Base-by-base conservation (phyloP, 495 filamentous ascomycete species). In the Hypoxylon subgilvum region DNA sequence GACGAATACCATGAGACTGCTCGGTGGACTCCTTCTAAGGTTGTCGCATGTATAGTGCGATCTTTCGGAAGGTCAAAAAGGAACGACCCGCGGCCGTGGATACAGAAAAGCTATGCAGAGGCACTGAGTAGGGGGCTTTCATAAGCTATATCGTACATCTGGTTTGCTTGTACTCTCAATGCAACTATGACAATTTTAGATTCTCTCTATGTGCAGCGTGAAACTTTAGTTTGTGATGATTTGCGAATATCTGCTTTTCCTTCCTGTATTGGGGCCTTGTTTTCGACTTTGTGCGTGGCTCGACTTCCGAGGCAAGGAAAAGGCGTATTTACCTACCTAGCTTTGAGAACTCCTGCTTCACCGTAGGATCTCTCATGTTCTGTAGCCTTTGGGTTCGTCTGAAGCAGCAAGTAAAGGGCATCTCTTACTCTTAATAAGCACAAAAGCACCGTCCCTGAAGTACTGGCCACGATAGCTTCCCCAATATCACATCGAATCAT, bases 61-160 rank as follows among this genome's bases (percentile, higher is more conserved):
- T 50, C 50, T 50, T 53, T 41, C 36, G 63, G 40, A 51, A 61
- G 64, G 51, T 63, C 59, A 43, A 43, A 48, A 65, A 61, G 61
- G 54, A 67, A 65, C 61, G 57, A 65, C 35, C 50, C 63, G 57
- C 51, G 53, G 61, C 65, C 53, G 57, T 65, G 67, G 65, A 63
- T 65, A 68, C 57, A 63, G 46, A 68, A 65, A 68, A 65, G 67
- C 57, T 63, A 55, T 50, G 61, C 50, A 68, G 63, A 65, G 50
- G 54, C 61, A 68, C 47, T 63, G 54, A 46, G 46, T 36, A 48
- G 45, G 61, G 40, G 57, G 51, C 65, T 65, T 70, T 63, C 57
- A 66, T 47, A 65, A 61, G 67, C 61, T 63, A 44, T 63, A 44
- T 63, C 47, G 36, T 68, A 55, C 61, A 65, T 65, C 57, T 27